Conservation (phyloP, 257 asterid genomes). For the Ligustrum vulgare region DNA sequence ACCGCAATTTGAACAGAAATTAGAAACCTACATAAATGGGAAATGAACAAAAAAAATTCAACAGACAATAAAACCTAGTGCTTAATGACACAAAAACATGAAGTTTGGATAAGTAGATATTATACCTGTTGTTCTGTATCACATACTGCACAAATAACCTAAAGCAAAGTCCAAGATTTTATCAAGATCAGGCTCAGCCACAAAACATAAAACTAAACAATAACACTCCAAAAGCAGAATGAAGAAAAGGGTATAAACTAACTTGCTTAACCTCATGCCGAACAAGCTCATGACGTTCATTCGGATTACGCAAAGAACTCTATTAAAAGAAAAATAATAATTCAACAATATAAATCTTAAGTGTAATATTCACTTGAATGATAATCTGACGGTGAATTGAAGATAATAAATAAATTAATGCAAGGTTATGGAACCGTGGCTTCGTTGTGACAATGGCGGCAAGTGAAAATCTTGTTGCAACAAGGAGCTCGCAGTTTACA, state of each 20-base stretch:
- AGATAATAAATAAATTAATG: not conserved
- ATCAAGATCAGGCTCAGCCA: constrained; percentile 1
- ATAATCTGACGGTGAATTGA: not conserved
- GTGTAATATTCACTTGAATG: constrained; percentile 1
- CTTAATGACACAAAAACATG: constrained; percentile 7
- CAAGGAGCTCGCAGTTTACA: constrained; percentile 88
- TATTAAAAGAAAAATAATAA: constrained; percentile 23
- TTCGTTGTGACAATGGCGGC: constrained; percentile 96
- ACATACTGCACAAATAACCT: constrained; percentile 69
- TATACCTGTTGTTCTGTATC: constrained; percentile 56
- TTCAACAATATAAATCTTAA: not conserved
- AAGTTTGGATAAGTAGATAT: not conserved
- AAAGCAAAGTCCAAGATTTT: constrained; percentile 4
- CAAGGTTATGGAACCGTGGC: constrained; percentile 45
- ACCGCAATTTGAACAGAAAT: constrained; percentile 66
- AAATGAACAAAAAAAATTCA: constrained; percentile 19
- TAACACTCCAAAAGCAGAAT: not conserved
- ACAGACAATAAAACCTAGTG: constrained; percentile 8
- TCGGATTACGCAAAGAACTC: constrained; percentile 66
- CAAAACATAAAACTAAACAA: not conserved
- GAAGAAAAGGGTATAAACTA: constrained; percentile 6
- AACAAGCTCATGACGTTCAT: constrained; percentile 74
- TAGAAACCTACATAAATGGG: constrained; percentile 46
- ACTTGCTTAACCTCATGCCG: constrained; percentile 79
- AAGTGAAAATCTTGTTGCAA: constrained; percentile 69